phyloP scores from a whole-genome alignment of 306 rosid genomes.

The Dalbergia oliveri region DNA sequence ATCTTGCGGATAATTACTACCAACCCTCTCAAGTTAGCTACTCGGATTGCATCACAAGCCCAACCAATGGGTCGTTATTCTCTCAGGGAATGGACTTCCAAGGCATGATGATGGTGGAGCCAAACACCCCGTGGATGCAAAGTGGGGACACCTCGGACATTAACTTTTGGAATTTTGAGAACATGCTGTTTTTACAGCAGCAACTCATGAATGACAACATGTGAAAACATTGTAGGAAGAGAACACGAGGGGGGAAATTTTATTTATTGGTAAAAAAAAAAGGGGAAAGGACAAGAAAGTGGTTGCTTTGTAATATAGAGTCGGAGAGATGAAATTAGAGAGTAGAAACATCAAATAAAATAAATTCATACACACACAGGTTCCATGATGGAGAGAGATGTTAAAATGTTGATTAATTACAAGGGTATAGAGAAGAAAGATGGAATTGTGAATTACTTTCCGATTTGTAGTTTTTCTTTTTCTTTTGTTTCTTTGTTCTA shows the following conservation, averaged over 20 bases:
- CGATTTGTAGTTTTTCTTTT: constrained; percentile 27
- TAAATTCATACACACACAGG: constrained; percentile 36
- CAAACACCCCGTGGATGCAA: constrained; percentile 64
- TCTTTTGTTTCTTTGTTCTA: constrained; percentile 12
- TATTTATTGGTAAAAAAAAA: background rate
- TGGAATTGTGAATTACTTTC: constrained; percentile 20
- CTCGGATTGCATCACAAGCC: constrained; percentile 55
- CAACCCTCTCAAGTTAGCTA: constrained; percentile 49
- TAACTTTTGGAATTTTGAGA: constrained; percentile 71
- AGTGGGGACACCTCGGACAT: constrained; percentile 64
- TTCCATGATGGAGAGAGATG: constrained; percentile 47
- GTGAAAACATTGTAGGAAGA: constrained; percentile 10
- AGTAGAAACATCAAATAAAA: constrained; percentile 26
- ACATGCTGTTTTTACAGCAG: constrained; percentile 71
- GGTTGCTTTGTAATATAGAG: constrained; percentile 32
- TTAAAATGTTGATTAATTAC: constrained; percentile 42
- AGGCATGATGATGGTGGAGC: constrained; percentile 49
- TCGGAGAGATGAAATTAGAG: background rate
- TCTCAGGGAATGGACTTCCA: constrained; percentile 59
- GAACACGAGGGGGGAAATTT: background rate
- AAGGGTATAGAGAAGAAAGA: background rate
- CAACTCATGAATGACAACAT: constrained; percentile 60
- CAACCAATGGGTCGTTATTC: constrained; percentile 43
- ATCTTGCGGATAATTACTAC: constrained; percentile 42
- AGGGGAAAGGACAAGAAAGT: too few relatives aligned